These are phyloP conservation scores for Chlamydomonas eustigma DNA, from an alignment of 139 green algal genomes.

Conservation along the genomic window DNA sequence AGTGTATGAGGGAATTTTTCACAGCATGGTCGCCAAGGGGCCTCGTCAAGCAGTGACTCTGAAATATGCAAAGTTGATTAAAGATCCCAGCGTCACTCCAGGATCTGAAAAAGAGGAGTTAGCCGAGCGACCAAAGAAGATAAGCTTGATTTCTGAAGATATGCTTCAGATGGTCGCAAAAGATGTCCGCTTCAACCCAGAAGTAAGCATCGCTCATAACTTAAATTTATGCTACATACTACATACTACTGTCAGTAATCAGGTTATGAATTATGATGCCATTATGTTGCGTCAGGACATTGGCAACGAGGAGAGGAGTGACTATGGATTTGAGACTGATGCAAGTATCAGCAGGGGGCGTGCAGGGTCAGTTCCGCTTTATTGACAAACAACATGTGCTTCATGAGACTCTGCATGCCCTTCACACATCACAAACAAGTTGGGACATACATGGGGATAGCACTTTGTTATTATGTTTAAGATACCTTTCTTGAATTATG, in stretches of 20 bases:
- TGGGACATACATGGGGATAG: too few species aligned
- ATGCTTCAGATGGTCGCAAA: conserved; percentile 53
- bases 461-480: too few species aligned
- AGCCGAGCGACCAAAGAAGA: conserved; percentile 37
- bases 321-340: conserved; percentile 70
- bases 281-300: conserved; percentile 15
- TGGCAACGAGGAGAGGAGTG: conserved; percentile 23
- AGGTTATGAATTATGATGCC: too few species aligned
- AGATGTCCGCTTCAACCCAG: conserved; percentile 58
- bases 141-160: conserved; percentile 41
- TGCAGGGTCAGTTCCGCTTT: conserved; percentile 48
- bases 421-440: too few species aligned
- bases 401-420: too few species aligned
- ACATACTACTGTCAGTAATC: too few species aligned
- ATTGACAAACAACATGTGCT: too few species aligned
- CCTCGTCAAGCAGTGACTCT: conserved; percentile 41
- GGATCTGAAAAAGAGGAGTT: conserved; percentile 17
- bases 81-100: conserved; percentile 15
- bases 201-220: too few species aligned
- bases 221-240: too few species aligned
- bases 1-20: conserved; percentile 71
- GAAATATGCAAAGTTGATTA: conserved; percentile 50
- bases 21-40: conserved; percentile 27
- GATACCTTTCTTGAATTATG: too few species aligned
- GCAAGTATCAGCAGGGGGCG: conserved; percentile 62